Base-by-base conservation (phyloP, 1,284 basidiomycete genomes). In the Termitomyces sp. region DNA sequence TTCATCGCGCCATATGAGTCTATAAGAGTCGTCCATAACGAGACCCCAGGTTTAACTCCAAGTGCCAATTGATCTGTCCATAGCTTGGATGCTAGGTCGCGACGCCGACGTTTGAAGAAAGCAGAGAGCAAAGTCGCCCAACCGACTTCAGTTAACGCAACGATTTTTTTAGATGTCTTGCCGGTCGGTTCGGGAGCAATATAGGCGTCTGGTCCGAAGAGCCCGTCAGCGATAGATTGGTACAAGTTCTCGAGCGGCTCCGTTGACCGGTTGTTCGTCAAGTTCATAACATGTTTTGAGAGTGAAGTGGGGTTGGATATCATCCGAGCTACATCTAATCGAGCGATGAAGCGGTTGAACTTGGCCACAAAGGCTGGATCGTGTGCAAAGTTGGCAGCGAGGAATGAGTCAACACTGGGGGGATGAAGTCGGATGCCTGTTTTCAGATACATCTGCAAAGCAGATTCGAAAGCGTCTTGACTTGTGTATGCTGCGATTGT, bases 61-160 rank as follows among this genome's bases (percentile, higher is more conserved):
- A 77, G 65, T 21, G 64, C 62, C 11, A 69, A 50, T 69, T 88
- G 77, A 57, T 86, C 83, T 35, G 79, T 72, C 88, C 87, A 89
- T 5, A 89, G 61, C 30, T 67, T 67, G 42, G 75, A 75, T 0
- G 81, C 86, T 16, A 83, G 64, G 50, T 86, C 81, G 39, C 72
- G 70, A 42, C 75, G 69, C 28, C 75, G 69, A 55, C 75, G 75
- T 50, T 69, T 71, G 42, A 88, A 66, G 57, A 88, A 87, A 14
- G 76, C 80, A 3, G 72, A 73, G 44, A 91, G 66, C 58, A 91
- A 82, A 1, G 78, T 72, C 0, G 74, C 72, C 87, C 87, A 91
- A 16, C 72, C 68, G 9, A 73, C 66, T 52, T 81, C 76, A 3
- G 78, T 74, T 60, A 90, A 68, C 10, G 77, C 65, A 16, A 84